phyloP scores from a whole-genome alignment of 108 stramenopile species.

The Stephanodiscus minutulus region DNA sequence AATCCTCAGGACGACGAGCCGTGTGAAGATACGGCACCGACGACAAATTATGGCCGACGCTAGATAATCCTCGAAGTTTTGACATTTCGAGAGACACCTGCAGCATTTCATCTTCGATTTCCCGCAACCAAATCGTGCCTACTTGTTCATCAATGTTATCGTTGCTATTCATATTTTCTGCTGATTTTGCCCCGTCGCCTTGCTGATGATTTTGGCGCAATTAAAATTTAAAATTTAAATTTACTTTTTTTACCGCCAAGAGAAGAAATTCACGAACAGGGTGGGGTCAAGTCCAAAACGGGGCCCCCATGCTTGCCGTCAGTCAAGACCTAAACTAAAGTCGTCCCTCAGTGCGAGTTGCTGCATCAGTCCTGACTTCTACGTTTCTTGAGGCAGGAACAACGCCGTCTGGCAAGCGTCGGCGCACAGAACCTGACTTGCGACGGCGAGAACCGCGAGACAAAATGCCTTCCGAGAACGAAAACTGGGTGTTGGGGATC shows the following conservation, averaged over 20 bases:
- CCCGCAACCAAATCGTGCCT: background rate
- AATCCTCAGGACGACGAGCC: slow-evolving; percentile 3
- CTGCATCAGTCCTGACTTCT: too few relatives aligned
- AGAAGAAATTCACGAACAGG: background rate
- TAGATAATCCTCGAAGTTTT: slow-evolving; percentile 1
- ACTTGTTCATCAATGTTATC: background rate
- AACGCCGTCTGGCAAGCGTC: too few relatives aligned
- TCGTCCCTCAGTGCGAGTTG: too few relatives aligned
- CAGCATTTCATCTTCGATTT: slow-evolving; percentile 10
- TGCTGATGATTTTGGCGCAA: too few relatives aligned
- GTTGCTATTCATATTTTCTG: background rate
- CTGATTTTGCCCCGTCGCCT: background rate
- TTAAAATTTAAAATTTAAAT: too few relatives aligned
- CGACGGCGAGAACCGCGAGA: too few relatives aligned
- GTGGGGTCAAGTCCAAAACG: too few relatives aligned
- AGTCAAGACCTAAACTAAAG: too few relatives aligned
- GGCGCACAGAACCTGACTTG: too few relatives aligned
- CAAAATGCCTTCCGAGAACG: slow-evolving; percentile 28
- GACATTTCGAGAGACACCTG: slow-evolving; percentile 2
- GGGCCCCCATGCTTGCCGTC: too few relatives aligned
- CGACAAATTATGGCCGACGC: background rate
- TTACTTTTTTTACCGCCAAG: too few relatives aligned
- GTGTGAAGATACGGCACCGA: slow-evolving; percentile 23
- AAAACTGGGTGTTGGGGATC: slow-evolving; percentile 60
- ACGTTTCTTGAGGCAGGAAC: too few relatives aligned